Base-by-base conservation (phyloP, 148 eudicot species). In the Rhododendron ferrugineum region DNA sequence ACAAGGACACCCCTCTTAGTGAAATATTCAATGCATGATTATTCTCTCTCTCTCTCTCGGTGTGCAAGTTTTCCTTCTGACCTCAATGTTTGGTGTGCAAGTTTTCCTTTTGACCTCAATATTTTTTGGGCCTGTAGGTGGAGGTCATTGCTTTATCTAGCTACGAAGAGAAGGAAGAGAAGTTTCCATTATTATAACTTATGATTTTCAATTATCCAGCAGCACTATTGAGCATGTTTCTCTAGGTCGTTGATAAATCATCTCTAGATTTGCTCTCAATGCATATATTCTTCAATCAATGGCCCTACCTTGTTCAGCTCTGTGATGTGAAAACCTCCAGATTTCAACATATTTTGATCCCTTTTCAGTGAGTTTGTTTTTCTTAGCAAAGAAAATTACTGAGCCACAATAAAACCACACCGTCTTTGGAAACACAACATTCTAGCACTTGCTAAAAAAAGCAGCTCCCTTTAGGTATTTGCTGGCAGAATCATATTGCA, bases 161-260 rank as follows among this genome's bases (percentile, higher is more conserved):
- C 83, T 97, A 83, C 87, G 96, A 97, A 91, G 99, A 97, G 90
- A 95, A 95, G 87, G 99, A 97, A 89, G 98, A 95, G 87, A 98
- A 90, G 79, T 97, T 97, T 36, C 75, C 44, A 32, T 49, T 82
- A 22, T 37, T 82, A 10, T 58, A 56, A 72, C 83, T 58, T 46
- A 40, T 14, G 20, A 18, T 50, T 49, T 10, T 23, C 28, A 62
- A 23, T 62, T 62, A 23, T 22, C 68, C 10, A 23, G 13, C 9
- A 62, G 68, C 68, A 62, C 26, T 54, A 16, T 54, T 54, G 60
- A 13, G 60, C 60, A 54, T 54, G 60, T 54, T 54, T 54, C 60
- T 54, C 60, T 16, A 16, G 18, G 60, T 40, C 6, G 6, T 40
- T 40, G 44, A 5, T 40, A 40, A 40, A 5, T 40, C 44, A 40